Base-by-base conservation (phyloP, 106 monocot species). In the Acanthochlamys bracteata region DNA sequence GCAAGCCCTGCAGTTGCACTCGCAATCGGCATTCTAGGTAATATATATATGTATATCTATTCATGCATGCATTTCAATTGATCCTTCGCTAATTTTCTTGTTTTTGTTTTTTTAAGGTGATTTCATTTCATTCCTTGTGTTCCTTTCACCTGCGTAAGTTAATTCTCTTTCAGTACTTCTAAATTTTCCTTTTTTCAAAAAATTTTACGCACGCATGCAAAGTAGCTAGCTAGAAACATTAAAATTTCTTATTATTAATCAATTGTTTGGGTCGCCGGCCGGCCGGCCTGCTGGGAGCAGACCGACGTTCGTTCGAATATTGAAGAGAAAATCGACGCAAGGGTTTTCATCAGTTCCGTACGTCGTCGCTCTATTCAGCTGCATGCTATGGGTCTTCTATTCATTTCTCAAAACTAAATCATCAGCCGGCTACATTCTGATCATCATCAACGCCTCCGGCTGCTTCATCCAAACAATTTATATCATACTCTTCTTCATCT, bases 301-400 rank as follows among this genome's bases (percentile, higher is more conserved):
- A 62, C 82, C 88, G 11, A 93, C 93, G 43, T 93, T 93, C 49
- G 68, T 55, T 12, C 69, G 82, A 7, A 65, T 93, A 11, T 79
- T 75, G 56, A 74, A 20, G 66, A 89, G 66, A 51, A 85, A 76
- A 74, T 79, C 88, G 1, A 85, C 80, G 0, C 80, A 85, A 56
- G 88, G 85, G 10, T 93, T 93, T 55, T 85, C 85, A 0, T 82
- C 82, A 0, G 55, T 80, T 15, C 93, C 93, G 0, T 89, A 88
- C 25, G 67, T 80, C 0, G 80, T 83, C 3, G 79, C 88, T 0
- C 72, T 93, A 20, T 83, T 93, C 69, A 89, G 85, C 27, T 68
- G 82, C 13, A 88, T 78, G 82, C 66, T 93, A 27, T 89, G 85
- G 88, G 77, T 93, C 20, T 85, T 68, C 74, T 93, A 85, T 49